Base-by-base conservation (phyloP, 2,329 filamentous ascomycete genomes). In the Diaporthe vexans region DNA sequence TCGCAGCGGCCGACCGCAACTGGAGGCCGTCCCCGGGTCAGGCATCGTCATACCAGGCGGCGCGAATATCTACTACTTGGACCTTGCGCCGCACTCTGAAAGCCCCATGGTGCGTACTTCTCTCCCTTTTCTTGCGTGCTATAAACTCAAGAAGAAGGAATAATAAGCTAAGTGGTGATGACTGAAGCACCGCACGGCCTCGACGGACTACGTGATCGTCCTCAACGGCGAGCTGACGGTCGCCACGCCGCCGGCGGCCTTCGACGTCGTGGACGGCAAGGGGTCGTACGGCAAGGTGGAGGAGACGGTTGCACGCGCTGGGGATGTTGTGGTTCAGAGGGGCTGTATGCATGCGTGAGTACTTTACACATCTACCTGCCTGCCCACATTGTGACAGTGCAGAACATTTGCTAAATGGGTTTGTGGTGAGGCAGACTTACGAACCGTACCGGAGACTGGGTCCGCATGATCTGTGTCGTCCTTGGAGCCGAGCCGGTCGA, bases 331-430 rank as follows among this genome's bases (percentile, higher is more conserved):
- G n/a, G 71, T 78, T 48, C 79, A 82, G 75, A 78, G 81, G 26
- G 80, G 81, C 6, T 78, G 77, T 19, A 79, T 81, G 77, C 80
- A 83, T 73, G 78, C 79, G 81, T 82, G 78, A 82, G 81, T 81
- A 33, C 21, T 11, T 8, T n/a, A n/a, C 10, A 33, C 29, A 33
- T 33, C 5, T n/a, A 51, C 33, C 24, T 40, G 19, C 17, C 48
- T 61, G 57, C 15, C 58, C 19, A 54, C 71, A 21, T 17, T 6
- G 43, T 43, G 40, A 43, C 40, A 48, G 43, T 21, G 43, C 17
- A 21, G 35, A 61, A 46, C 43, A 54, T 29, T 52, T 67, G 54
- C 59, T 58, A 59, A 73, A 24, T 46, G 21, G 43, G 43, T 73
- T 73, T 33, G 29, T 33, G 29, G 56, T 21, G n/a, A 33, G 46